A percentile compares a stretch with the other conserved stretches of the same genome.
phyloP scores from a whole-genome alignment of 495 filamentous ascomycete species.

The Talaromyces trachyspermus region DNA sequence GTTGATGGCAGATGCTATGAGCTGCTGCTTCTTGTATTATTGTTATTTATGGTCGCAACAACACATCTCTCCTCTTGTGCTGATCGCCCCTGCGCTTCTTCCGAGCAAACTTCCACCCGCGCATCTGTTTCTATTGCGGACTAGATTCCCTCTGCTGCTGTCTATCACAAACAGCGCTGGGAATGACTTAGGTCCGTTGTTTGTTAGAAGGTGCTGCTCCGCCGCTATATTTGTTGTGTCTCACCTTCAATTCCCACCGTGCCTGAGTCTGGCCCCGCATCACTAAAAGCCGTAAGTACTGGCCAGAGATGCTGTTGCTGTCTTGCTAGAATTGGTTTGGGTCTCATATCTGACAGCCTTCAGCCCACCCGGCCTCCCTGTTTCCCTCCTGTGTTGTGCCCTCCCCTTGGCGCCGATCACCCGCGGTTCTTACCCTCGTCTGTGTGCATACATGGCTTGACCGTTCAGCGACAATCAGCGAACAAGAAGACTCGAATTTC shows the following conservation, averaged over 20 bases:
- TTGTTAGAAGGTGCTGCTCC: not conserved
- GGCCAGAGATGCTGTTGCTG: not conserved
- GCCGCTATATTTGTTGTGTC: constrained; percentile 4
- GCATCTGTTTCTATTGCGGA: no score
- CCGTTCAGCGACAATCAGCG: not conserved
- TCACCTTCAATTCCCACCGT: not conserved
- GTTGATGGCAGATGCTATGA: no score
- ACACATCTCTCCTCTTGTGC: no score
- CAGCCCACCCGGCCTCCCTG: not conserved
- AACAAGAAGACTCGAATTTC: not conserved
- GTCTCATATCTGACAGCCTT: not conserved
- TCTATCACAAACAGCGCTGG: not conserved
- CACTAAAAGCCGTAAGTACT: not conserved
- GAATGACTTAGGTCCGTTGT: not conserved
- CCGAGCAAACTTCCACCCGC: no score
- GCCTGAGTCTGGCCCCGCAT: constrained; percentile 1
- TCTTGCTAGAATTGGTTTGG: not conserved
- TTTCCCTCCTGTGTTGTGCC: not conserved
- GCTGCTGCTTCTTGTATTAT: no score
- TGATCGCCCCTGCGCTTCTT: no score
- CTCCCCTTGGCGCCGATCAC: constrained; percentile 7
- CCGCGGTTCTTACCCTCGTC: not conserved
- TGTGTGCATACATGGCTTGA: constrained; percentile 2
- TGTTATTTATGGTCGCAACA: no score
- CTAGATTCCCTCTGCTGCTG: not conserved